Conservation (phyloP, 2,329 filamentous ascomycete genomes). For the Lachnellula hyalina region DNA sequence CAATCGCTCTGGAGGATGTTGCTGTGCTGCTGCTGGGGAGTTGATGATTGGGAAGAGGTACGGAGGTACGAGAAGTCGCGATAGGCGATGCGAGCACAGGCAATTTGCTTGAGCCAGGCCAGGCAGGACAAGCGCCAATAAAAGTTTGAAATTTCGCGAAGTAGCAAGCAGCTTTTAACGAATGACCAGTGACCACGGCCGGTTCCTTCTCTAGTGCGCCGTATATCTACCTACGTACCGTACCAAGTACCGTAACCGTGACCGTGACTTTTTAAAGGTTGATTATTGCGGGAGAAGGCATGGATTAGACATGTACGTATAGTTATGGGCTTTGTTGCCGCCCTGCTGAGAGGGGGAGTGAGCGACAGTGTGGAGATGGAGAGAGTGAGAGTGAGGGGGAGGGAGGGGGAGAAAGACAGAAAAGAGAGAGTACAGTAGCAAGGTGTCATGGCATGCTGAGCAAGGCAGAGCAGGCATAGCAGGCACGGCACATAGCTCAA, state of each 20-base stretch:
- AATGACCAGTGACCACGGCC: neutral
- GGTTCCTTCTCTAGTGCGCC: neutral
- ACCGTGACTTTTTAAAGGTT: neutral
- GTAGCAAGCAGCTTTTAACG: neutral
- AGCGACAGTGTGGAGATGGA: constrained; percentile 4
- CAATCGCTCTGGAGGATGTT: constrained; percentile 13
- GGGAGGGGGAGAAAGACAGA: neutral
- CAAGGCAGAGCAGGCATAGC: neutral
- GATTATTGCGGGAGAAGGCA: neutral
- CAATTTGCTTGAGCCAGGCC: neutral
- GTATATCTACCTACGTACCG: neutral
- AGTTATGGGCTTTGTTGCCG: too few species aligned
- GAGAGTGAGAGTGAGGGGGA: neutral
- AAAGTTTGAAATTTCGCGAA: too few species aligned
- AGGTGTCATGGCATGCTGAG: neutral
- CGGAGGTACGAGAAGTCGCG: constrained; percentile 1
- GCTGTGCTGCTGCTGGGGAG: constrained; percentile 1
- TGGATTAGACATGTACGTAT: too few species aligned
- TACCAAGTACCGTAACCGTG: neutral
- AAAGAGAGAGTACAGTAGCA: neutral
- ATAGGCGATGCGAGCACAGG: neutral
- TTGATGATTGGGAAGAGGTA: constrained; percentile 3
- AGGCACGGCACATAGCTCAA: too few species aligned
- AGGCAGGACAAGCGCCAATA: neutral
- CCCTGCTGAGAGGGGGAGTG: neutral